These are phyloP conservation scores for Debaryomyces sp. DNA, from an alignment of 1,139 yeast genomes.

Conservation along the genomic window DNA sequence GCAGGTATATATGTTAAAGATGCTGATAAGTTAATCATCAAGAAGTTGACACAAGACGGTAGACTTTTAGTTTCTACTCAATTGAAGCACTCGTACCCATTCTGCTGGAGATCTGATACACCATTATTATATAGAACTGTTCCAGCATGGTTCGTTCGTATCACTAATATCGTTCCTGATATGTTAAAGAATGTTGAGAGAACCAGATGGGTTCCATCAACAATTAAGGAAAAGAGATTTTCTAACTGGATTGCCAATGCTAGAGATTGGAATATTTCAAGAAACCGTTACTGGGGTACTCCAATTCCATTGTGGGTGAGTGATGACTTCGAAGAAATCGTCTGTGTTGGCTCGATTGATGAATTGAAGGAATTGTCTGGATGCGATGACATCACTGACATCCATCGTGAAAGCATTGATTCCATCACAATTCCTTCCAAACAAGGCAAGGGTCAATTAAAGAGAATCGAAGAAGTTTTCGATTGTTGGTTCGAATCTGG, in stretches of 20 bases:
- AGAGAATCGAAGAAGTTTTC: constrained; percentile 94
- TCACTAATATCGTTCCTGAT: constrained; percentile 81
- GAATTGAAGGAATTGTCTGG: constrained; percentile 88
- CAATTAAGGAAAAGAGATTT: constrained; percentile 91
- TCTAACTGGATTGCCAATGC: constrained; percentile 98
- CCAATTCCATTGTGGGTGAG: constrained; percentile 98
- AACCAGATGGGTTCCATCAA: constrained; percentile 93
- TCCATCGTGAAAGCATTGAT: constrained; percentile 94
- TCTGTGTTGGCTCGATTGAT: constrained; percentile 88
- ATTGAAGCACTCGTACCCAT: constrained; percentile 94
- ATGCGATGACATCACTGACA: constrained; percentile 74
- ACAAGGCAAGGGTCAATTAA: constrained; percentile 83
- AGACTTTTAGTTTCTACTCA: constrained; percentile 76
- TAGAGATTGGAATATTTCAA: constrained; percentile 97
- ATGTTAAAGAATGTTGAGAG: constrained; percentile 84
- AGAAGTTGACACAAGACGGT: constrained; percentile 76
- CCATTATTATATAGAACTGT: constrained; percentile 95
- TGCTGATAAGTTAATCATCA: constrained; percentile 91
- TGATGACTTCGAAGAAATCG: constrained; percentile 89
- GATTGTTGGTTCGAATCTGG: constrained; percentile 99
- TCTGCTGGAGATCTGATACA: constrained; percentile 99
- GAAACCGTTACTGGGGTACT: constrained; percentile 99
- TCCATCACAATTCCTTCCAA: constrained; percentile 92
- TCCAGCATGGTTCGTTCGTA: constrained; percentile 98
- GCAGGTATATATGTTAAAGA: constrained; percentile 90